Evolutionary conservation across 192 early-diverging fungal genomes (phyloP), one percentile per base, ranked within the genome.

Genomic region (Helicostylum pulchrum): DNA sequence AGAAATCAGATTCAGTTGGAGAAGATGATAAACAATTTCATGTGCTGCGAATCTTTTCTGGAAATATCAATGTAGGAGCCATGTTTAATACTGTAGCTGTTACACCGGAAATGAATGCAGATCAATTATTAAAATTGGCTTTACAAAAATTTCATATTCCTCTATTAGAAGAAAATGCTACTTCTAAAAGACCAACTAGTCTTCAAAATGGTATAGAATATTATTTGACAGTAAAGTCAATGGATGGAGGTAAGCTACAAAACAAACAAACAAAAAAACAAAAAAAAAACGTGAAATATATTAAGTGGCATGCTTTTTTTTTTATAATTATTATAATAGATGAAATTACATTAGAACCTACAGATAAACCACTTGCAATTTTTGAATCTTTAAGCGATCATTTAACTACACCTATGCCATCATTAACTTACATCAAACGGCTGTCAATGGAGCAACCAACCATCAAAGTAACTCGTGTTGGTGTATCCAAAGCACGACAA

Each of bases 81-180:
- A 75, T 77, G 3, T 85, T 74, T 69, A 85, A 85, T 62, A 79
- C 78, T 31, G 78, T 83, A 2, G 67, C 81, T 15, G 77, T 85
- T 1, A 66, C 55, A 19, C 51, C 68, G n/a, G 56, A 65, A 0
- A 85, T 78, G 12, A 77, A 66, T 32, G 72, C 81, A 1, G 66
- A 70, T 19, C 78, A 78, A 44, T 75, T 85, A 14, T 70, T 83
- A 4, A 74, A 76, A 44, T 74, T 78, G 26, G 77, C 84, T 0
- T 68, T 85, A 31, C 67, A 76, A 21, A 79, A 79, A 55, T 85
- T 85, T 50, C 75, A 76, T 57, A 72, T 85, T 21, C 69, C 74
- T 6, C 69, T 82, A 44, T 73, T 67, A 53, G 79, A 79, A 58
- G 65, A 74, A 10, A 59, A 67, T 5, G 59, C 43, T 51, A 66